Conservation (phyloP, 306 rosid species). For the Morella rubra region DNA sequence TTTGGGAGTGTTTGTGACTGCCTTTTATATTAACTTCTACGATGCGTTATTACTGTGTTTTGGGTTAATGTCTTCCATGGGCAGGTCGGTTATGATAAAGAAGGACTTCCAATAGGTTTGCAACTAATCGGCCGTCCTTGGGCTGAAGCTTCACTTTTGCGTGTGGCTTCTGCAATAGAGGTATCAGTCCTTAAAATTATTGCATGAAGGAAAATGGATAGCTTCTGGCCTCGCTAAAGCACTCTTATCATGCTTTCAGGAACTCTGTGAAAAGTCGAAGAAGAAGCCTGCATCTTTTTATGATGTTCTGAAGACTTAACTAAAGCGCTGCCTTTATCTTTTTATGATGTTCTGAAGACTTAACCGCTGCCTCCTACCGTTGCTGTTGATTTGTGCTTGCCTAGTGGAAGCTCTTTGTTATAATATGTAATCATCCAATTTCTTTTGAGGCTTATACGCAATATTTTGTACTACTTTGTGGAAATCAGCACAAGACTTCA, state of each 20-base stretch:
- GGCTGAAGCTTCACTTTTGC: conserved; percentile 89
- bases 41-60: neutral
- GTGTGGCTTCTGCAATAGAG: conserved; percentile 82
- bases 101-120: conserved; percentile 94
- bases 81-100: conserved; percentile 58
- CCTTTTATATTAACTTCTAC: neutral
- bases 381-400: neutral
- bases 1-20: neutral
- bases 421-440: neutral
- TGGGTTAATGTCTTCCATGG: conserved; percentile 3
- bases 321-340: conserved; percentile 31
- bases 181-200: conserved; percentile 35
- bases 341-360: conserved; percentile 59
- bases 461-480: too few species aligned
- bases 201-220: neutral
- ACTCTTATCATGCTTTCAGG: conserved; percentile 41
- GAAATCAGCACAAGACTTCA: too few species aligned
- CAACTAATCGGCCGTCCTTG: conserved; percentile 93
- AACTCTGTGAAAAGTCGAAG: conserved; percentile 50
- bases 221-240: neutral
- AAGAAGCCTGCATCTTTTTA: conserved; percentile 59
- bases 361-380: conserved; percentile 2
- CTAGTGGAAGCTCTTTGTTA: neutral
- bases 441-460: too few species aligned
- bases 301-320: conserved; percentile 53